phyloP scores from a whole-genome alignment of 768 basidiomycete genomes.

The Lactarius hengduanensis region DNA sequence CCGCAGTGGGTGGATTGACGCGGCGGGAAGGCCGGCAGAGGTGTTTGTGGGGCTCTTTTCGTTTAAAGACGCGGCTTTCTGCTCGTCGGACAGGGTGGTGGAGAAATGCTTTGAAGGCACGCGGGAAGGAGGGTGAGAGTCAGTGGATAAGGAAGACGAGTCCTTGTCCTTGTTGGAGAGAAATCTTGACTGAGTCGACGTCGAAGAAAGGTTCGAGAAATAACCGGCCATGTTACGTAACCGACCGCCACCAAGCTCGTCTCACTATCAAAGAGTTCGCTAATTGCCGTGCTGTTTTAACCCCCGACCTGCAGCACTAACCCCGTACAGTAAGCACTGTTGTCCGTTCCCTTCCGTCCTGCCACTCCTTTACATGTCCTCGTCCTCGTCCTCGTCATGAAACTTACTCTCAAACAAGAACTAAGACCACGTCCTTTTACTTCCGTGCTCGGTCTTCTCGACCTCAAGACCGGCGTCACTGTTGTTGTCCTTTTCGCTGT shows the following conservation, averaged over 20 bases:
- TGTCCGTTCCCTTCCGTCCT: background rate
- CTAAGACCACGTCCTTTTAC: conserved; percentile 80
- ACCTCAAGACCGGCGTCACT: conserved; percentile 92
- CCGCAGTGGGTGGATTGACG: conserved; percentile 68
- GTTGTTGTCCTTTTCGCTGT: conserved; percentile 89
- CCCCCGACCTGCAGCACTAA: background rate
- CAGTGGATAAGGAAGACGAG: conserved; percentile 16
- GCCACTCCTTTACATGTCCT: background rate
- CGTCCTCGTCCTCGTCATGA: conserved; percentile 45
- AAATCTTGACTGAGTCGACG: conserved; percentile 63
- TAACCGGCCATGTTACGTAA: conserved; percentile 57
- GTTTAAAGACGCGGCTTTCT: conserved; percentile 43
- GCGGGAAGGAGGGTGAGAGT: conserved; percentile 40
- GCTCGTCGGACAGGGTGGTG: conserved; percentile 49
- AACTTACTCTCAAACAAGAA: conserved; percentile 78
- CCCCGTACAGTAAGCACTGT: background rate
- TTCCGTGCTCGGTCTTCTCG: conserved; percentile 83
- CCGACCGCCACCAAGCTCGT: background rate
- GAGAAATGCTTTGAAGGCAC: conserved; percentile 74
- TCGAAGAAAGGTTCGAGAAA: conserved; percentile 78
- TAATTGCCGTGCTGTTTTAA: background rate
- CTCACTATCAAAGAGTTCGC: background rate
- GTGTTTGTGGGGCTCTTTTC: conserved; percentile 41
- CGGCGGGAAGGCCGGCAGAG: conserved; percentile 37
- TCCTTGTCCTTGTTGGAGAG: conserved; percentile 45